Conservation (phyloP, 805 yeast genomes). For the Scheffersomyces ergatensis region DNA sequence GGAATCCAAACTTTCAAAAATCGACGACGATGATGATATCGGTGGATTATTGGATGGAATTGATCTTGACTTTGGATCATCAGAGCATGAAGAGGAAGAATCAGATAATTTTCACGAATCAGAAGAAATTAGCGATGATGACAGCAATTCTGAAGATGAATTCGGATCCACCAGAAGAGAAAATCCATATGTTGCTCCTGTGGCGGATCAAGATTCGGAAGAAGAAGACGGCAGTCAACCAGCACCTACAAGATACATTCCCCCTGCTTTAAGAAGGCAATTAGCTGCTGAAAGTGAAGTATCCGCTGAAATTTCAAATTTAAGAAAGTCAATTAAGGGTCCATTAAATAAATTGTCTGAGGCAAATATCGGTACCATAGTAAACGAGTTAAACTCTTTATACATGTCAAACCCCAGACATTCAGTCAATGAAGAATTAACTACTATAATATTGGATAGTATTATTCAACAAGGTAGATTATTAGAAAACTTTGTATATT, state of each 20-base stretch:
- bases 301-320: conserved; percentile 39
- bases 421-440: conserved; percentile 68
- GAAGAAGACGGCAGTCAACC: conserved; percentile 5
- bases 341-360: conserved; percentile 87
- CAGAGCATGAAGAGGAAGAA: conserved; percentile 10
- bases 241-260: conserved; percentile 57
- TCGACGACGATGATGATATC: conserved; percentile 68
- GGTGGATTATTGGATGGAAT: conserved; percentile 82
- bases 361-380: conserved; percentile 70
- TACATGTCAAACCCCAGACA: conserved; percentile 73
- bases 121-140: conserved; percentile 14
- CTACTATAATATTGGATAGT: conserved; percentile 62
- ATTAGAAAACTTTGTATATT: conserved; percentile 73
- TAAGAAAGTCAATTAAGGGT: conserved; percentile 72
- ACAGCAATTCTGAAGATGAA: conserved; percentile 11
- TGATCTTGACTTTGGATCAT: conserved; percentile 44
- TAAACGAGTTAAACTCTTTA: conserved; percentile 62
- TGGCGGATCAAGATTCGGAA: conserved; percentile 5
- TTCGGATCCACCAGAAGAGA: conserved; percentile 36
- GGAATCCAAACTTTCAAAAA: conserved; percentile 42
- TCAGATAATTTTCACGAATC: conserved; percentile 12
- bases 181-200: conserved; percentile 75
- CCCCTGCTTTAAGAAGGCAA: conserved; percentile 78
- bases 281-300: conserved; percentile 38
- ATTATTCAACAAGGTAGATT: conserved; percentile 61